A percentile compares a stretch with the other conserved stretches of the same genome.
These are phyloP conservation scores for Trypanosoma rangeli DNA, from an alignment of 208 protist genomes.

Conservation along the genomic window DNA sequence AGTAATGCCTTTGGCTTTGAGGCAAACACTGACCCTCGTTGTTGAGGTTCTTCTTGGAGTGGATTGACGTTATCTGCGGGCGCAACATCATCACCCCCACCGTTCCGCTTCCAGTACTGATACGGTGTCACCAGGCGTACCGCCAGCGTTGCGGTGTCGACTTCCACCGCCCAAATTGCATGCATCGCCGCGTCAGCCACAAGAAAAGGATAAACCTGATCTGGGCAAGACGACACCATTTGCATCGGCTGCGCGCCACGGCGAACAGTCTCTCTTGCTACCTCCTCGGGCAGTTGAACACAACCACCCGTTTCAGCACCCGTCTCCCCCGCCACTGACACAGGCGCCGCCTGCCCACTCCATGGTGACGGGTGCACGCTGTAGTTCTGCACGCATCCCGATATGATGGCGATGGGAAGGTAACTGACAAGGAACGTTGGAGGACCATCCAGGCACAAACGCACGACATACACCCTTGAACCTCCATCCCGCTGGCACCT, in stretches of 20 bases:
- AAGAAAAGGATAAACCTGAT: slow-evolving; percentile 41
- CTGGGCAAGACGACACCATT: not conserved
- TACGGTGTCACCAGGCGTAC: slow-evolving; percentile 26
- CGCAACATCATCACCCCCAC: not conserved
- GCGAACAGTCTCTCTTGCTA: slow-evolving; percentile 20
- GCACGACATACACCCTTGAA: slow-evolving; percentile 21
- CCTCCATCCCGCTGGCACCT: not conserved
- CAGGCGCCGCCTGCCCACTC: not conserved
- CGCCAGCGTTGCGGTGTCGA: slow-evolving; percentile 21
- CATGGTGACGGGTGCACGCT: not conserved
- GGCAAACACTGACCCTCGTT: not conserved
- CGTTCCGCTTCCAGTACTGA: slow-evolving; percentile 11
- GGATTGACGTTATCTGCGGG: not conserved
- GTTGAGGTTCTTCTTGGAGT: not conserved
- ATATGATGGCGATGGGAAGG: slow-evolving; percentile 13
- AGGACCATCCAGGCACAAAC: not conserved
- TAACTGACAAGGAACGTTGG: not conserved
- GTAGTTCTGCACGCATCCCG: slow-evolving; percentile 28
- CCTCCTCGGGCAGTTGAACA: not conserved
- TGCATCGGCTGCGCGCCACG: slow-evolving; percentile 28
- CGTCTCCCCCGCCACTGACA: not conserved
- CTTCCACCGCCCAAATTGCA: slow-evolving; percentile 66
- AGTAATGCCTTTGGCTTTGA: slow-evolving; percentile 32
- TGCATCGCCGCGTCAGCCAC: slow-evolving; percentile 47
- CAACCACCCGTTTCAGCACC: not conserved